A percentile compares a stretch with the other conserved stretches of the same genome.
Evolutionary conservation across 208 protist genomes (phyloP).

Genomic region (Acanthamoeba healyi): DNA sequence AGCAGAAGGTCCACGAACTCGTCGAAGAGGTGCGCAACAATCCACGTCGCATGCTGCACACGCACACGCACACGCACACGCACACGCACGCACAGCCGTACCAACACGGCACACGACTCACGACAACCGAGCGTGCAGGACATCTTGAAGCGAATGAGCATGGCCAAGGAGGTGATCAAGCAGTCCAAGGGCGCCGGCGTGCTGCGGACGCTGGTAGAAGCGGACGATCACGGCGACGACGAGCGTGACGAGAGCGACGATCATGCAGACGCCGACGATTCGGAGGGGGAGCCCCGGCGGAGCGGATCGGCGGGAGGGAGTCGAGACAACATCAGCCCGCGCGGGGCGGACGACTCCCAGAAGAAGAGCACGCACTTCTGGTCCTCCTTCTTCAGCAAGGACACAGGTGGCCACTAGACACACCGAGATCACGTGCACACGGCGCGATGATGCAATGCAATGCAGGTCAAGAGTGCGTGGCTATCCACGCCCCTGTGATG

Average conservation of each 20-base stretch:
- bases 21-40: conserved; percentile 9
- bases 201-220: neutral
- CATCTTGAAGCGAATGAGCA: conserved; percentile 59
- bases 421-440: too few relatives aligned
- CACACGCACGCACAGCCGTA: neutral
- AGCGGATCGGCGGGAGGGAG: neutral
- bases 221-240: neutral
- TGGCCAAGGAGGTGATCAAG: conserved; percentile 44
- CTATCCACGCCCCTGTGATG: neutral
- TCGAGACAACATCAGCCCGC: neutral
- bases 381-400: conserved; percentile 67
- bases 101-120: neutral
- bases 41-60: neutral
- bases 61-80: neutral
- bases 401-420: neutral
- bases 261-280: neutral
- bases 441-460: too few relatives aligned
- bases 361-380: conserved; percentile 68
- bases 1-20: conserved; percentile 52
- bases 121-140: neutral
- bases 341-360: conserved; percentile 21
- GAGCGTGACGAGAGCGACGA: neutral
- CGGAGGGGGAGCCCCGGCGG: neutral
- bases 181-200: neutral
- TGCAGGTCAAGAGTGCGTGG: too few relatives aligned